phyloP scores from a whole-genome alignment of 768 basidiomycete species.

The Boletus eberwhitei region DNA sequence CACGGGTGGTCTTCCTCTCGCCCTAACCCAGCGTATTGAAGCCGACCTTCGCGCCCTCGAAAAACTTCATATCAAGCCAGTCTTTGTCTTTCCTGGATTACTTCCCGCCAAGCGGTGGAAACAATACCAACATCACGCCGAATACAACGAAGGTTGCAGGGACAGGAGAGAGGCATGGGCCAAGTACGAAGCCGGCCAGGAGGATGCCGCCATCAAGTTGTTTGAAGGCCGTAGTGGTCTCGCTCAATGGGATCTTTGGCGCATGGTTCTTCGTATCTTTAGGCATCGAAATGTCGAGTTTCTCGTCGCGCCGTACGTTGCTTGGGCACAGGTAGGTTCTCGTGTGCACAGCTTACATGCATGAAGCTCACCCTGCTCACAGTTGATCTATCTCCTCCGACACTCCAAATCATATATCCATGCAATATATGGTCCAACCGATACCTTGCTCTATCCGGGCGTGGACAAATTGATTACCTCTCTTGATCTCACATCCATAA shows the following conservation, averaged over 20 bases:
- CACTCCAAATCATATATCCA: constrained; percentile 94
- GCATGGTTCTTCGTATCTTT: constrained; percentile 88
- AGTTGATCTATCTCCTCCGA: constrained; percentile 94
- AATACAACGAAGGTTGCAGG: constrained; percentile 64
- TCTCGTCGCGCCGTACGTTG: constrained; percentile 90
- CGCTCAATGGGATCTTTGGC: constrained; percentile 90
- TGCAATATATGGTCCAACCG: constrained; percentile 87
- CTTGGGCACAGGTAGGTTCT: constrained; percentile 87
- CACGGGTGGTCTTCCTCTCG: constrained; percentile 91
- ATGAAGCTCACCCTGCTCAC: constrained; percentile 10
- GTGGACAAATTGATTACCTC: constrained; percentile 89
- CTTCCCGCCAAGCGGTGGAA: constrained; percentile 73
- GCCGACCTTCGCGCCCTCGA: constrained; percentile 87
- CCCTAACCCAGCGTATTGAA: constrained; percentile 85
- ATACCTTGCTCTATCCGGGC: constrained; percentile 83
- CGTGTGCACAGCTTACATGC: background rate
- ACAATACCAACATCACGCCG: constrained; percentile 45
- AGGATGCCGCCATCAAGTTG: constrained; percentile 81
- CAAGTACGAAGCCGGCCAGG: constrained; percentile 89
- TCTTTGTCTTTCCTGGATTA: constrained; percentile 96
- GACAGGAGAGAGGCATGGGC: constrained; percentile 87
- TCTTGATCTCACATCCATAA: constrained; percentile 67
- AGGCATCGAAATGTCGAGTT: constrained; percentile 95
- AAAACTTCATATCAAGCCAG: constrained; percentile 90
- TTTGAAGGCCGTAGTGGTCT: constrained; percentile 75